phyloP scores from a whole-genome alignment of 129 eudicot genomes.

The Flaveria trinervia region DNA sequence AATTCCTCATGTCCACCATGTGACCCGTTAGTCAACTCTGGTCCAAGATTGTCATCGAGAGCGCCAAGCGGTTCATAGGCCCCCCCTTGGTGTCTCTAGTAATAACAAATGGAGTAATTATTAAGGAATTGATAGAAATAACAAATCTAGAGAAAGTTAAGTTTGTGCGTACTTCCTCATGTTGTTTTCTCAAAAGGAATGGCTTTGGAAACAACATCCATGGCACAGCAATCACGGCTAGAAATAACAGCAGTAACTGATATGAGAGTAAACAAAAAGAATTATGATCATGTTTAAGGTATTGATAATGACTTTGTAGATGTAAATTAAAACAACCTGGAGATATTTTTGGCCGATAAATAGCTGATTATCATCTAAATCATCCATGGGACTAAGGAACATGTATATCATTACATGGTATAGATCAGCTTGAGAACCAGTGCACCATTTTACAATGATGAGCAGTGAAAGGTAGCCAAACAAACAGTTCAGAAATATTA shows the following conservation, averaged over 20 bases:
- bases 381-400: conserved; percentile 87
- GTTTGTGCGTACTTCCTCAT: conserved; percentile 65
- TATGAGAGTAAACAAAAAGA: not conserved
- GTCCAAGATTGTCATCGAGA: conserved; percentile 50
- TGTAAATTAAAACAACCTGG: conserved; percentile 50
- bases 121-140: not conserved
- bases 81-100: conserved; percentile 74
- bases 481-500: conserved; percentile 74
- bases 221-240: conserved; percentile 82
- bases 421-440: conserved; percentile 89
- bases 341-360: conserved; percentile 75
- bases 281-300: not conserved
- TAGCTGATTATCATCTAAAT: conserved; percentile 76
- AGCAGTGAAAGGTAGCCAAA: conserved; percentile 92
- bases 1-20: conserved; percentile 63
- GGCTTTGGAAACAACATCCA: conserved; percentile 97
- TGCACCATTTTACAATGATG: conserved; percentile 85
- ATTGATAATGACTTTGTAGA: not conserved
- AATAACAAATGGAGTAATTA: not conserved
- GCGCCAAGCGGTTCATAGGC: conserved; percentile 58
- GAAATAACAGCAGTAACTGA: conserved; percentile 58
- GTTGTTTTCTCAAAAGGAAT: conserved; percentile 69
- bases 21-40: conserved; percentile 45
- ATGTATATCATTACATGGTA: conserved; percentile 91
- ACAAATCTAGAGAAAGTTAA: not conserved